phyloP scores from a whole-genome alignment of 768 basidiomycete genomes.

The Neoboletus magnificus region DNA sequence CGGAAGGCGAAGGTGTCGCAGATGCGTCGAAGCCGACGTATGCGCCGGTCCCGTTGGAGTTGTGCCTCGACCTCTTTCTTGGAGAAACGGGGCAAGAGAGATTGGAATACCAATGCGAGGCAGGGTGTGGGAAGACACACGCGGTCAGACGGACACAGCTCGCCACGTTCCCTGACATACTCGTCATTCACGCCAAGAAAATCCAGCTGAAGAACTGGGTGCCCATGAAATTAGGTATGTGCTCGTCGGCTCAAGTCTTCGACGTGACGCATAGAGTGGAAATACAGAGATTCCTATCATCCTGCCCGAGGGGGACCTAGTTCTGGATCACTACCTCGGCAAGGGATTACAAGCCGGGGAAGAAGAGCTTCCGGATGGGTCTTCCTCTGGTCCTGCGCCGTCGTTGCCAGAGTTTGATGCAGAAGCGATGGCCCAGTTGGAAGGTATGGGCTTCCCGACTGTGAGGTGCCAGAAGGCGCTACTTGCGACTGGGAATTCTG shows the following conservation, averaged over 20 bases:
- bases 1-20: background rate
- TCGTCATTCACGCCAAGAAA: constrained; percentile 89
- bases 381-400: constrained; percentile 34
- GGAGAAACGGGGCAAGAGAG: constrained; percentile 50
- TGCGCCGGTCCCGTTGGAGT: constrained; percentile 54
- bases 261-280: background rate
- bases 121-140: constrained; percentile 61
- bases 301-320: constrained; percentile 59
- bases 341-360: constrained; percentile 70
- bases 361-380: constrained; percentile 60
- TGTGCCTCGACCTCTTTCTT: constrained; percentile 56
- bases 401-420: constrained; percentile 66
- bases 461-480: constrained; percentile 88
- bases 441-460: constrained; percentile 88
- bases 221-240: constrained; percentile 84
- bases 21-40: constrained; percentile 51
- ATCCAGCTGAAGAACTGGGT: constrained; percentile 98
- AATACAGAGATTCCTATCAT: constrained; percentile 77
- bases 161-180: constrained; percentile 82
- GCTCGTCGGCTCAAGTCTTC: background rate
- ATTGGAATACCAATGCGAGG: constrained; percentile 79
- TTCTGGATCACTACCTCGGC: constrained; percentile 63
- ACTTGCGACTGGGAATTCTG: constrained; percentile 77
- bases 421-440: constrained; percentile 69
- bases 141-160: constrained; percentile 74